Conservation (phyloP, 129 eudicot species). For the Calendula officinalis region DNA sequence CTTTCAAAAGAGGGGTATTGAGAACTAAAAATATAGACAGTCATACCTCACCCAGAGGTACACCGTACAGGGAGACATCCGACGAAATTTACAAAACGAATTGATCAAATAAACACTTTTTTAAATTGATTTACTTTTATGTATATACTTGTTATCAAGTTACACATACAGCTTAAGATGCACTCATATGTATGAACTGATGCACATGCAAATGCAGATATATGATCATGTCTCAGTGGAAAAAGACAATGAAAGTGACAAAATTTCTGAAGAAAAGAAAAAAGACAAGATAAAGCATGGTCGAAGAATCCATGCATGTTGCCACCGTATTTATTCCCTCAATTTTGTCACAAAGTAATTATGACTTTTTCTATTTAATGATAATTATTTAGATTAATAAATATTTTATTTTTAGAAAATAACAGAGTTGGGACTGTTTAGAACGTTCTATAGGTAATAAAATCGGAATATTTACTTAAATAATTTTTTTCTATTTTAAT, state of each 20-base stretch:
- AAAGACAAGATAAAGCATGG: conserved; percentile 13
- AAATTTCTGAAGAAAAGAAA: conserved; percentile 13
- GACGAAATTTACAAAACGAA: no score
- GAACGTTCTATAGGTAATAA: neutral
- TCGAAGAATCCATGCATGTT: conserved; percentile 23
- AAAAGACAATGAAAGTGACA: conserved; percentile 11
- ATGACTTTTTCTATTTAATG: neutral
- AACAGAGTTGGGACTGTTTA: neutral
- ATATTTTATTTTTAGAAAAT: neutral
- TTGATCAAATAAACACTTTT: no score
- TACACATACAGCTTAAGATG: conserved; percentile 10
- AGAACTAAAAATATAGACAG: no score
- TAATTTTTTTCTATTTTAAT: neutral
- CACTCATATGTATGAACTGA: conserved; percentile 14
- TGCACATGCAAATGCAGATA: conserved; percentile 27
- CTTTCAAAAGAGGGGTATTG: no score
- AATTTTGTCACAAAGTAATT: conserved; percentile 7
- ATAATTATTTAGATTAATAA: neutral
- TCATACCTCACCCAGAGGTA: no score
- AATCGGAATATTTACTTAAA: neutral
- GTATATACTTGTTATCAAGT: neutral
- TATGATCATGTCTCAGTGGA: conserved; percentile 16
- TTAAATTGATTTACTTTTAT: no score
- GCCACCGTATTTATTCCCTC: conserved; percentile 19
- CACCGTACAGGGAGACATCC: no score